Percentiles rank a stretch among this genome's conserved stretches.
These are phyloP conservation scores for Candida michaelii DNA, from an alignment of 805 yeast genomes.

Conservation along the genomic window DNA sequence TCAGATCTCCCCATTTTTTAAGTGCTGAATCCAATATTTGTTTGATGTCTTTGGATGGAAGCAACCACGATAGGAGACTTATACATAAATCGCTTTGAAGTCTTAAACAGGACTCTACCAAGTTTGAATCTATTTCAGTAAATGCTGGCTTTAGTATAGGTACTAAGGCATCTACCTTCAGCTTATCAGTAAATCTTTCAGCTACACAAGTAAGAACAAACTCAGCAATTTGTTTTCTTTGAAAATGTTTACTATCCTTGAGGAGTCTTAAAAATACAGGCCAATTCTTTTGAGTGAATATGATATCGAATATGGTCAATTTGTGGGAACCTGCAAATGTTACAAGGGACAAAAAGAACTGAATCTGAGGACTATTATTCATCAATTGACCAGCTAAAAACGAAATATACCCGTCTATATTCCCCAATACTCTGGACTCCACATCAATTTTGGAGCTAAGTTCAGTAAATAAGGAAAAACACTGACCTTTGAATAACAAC, in stretches of 20 bases:
- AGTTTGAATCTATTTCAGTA: conserved; percentile 19
- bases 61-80: conserved; percentile 15
- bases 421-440: not conserved
- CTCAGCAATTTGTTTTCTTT: conserved; percentile 22
- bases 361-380: conserved; percentile 4
- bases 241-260: conserved; percentile 24
- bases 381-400: conserved; percentile 10
- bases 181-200: conserved; percentile 5
- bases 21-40: conserved; percentile 3
- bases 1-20: conserved; percentile 25
- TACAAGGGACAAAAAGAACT: conserved; percentile 22
- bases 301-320: conserved; percentile 20
- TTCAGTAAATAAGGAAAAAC: conserved; percentile 27
- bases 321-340: conserved; percentile 20
- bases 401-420: conserved; percentile 3
- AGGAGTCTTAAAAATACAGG: conserved; percentile 15
- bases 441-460: conserved; percentile 4
- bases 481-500: conserved; percentile 35
- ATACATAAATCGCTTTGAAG: conserved; percentile 9
- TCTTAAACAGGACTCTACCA: conserved; percentile 21
- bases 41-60: conserved; percentile 2
- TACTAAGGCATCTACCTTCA: conserved; percentile 4
- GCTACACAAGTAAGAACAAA: conserved; percentile 17
- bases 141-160: conserved; percentile 16
- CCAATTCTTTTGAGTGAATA: conserved; percentile 25